These are phyloP conservation scores for Isochrysis galbana DNA, from an alignment of 78 protist genomes.

Conservation along the genomic window DNA sequence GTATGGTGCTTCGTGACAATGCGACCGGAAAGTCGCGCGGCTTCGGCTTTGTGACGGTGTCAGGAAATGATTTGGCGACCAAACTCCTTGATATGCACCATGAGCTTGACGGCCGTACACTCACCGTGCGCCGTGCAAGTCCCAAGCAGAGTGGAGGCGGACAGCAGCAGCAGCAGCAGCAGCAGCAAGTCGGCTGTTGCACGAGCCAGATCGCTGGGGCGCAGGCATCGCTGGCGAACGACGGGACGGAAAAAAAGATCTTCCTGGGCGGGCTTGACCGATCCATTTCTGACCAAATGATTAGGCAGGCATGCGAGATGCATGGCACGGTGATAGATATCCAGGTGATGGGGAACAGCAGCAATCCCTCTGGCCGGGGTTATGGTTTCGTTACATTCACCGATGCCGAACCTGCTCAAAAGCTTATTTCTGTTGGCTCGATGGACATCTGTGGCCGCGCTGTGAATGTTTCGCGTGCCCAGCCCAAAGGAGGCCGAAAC, in stretches of 20 bases:
- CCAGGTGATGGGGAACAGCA: background rate
- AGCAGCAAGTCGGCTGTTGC: background rate
- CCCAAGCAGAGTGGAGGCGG: background rate
- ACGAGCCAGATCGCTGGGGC: background rate
- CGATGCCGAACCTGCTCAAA: background rate
- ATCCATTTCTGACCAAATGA: background rate
- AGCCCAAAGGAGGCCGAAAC: background rate
- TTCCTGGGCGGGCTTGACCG: background rate
- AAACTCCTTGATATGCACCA: background rate
- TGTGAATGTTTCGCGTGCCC: background rate
- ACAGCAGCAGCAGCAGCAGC: background rate
- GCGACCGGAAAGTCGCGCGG: slow-evolving; percentile 1
- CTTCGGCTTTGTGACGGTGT: background rate
- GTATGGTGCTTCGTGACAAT: background rate
- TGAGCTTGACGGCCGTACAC: background rate
- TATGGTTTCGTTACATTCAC: background rate
- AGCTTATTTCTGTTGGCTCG: background rate
- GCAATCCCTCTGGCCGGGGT: background rate
- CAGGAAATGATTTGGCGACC: background rate
- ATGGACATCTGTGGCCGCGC: background rate
- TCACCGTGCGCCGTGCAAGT: background rate
- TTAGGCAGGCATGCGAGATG: background rate
- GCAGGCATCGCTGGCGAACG: background rate
- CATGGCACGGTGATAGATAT: background rate
- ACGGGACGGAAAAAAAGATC: background rate